phyloP scores from a whole-genome alignment of 257 asterid species.

The Primulina eburnea region DNA sequence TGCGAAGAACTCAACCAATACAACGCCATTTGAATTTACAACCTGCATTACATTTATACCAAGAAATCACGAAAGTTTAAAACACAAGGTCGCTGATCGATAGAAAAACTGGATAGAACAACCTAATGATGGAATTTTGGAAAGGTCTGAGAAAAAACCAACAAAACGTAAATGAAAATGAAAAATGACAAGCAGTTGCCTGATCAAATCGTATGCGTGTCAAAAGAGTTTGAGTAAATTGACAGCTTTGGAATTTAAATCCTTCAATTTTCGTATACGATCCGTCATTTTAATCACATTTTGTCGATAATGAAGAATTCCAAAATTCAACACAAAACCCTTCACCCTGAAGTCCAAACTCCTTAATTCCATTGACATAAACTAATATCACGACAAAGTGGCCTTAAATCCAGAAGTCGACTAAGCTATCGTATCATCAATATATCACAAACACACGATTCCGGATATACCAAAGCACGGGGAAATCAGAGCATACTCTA shows the following conservation, averaged over 20 bases:
- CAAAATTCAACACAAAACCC: background rate
- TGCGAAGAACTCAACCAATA: slow-evolving; percentile 86
- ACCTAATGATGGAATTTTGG: background rate
- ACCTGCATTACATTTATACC: slow-evolving; percentile 48
- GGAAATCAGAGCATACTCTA: slow-evolving; percentile 14
- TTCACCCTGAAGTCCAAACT: background rate
- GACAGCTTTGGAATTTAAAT: background rate
- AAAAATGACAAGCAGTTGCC: background rate
- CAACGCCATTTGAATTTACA: slow-evolving; percentile 78
- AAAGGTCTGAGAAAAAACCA: background rate
- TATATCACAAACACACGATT: background rate
- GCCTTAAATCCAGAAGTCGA: background rate
- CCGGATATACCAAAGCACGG: background rate
- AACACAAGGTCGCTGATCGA: slow-evolving; percentile 12
- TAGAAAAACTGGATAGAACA: slow-evolving; percentile 1
- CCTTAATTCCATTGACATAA: slow-evolving; percentile 17
- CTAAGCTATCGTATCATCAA: background rate
- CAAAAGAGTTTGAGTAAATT: background rate
- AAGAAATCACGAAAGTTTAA: slow-evolving; percentile 15
- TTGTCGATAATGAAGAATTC: background rate
- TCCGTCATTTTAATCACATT: background rate
- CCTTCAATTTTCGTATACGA: background rate
- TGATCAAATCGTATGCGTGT: background rate
- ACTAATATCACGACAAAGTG: background rate
- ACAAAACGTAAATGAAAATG: background rate